Evolutionary conservation across 2,329 filamentous ascomycete genomes (phyloP), one percentile per base, ranked within the genome.

Genomic region (Sporothrix globosa): DNA sequence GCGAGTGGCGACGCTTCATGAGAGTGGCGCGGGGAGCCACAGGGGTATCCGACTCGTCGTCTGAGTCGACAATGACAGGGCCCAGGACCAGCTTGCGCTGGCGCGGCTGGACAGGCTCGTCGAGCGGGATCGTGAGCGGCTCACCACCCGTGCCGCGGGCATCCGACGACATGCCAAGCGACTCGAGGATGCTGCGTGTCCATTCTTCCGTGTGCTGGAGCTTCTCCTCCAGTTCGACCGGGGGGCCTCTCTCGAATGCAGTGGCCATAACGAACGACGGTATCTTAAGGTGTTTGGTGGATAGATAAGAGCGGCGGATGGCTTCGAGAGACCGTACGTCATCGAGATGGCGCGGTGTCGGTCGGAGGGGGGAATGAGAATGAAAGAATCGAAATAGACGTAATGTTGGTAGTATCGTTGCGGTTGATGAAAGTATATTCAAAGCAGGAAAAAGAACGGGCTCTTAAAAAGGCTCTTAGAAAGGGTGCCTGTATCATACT

Each of bases 111-210:
- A 73, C 73, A 68, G 75, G 74, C 41, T 88, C 87, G 78, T 96
- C 92, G 68, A 97, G 87, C 1, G 92, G 90, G 74, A 97, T 96
- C 65, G 89, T 84, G 68, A 97, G 84, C 4, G 89, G 84, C 39
- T 86, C 84, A 60, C 88, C 86, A 63, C 88, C 86, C 2, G 87
- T 87, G 69, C 88, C 89, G 65, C 84, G 83, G n/a, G 85, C 84
- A 34, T 83, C 76, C 11, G 87, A 82, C 0, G 87, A 85, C 54
- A 90, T 80, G 76, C 81, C 85, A 58, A 86, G 84, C 58, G 83
- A 85, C 75, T 85, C 81, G 60, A 88, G 83, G 6, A 87, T 85
- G 21, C 83, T 84, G 68, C 86, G 81, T 17, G 89, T 89, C 90
- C 90, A 92, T 46, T 88, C 84, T 73, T 90, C 90, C 71, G 71